These are phyloP conservation scores for Aspergillus sp. DNA, from an alignment of 2,329 filamentous ascomycete genomes.

Conservation along the genomic window DNA sequence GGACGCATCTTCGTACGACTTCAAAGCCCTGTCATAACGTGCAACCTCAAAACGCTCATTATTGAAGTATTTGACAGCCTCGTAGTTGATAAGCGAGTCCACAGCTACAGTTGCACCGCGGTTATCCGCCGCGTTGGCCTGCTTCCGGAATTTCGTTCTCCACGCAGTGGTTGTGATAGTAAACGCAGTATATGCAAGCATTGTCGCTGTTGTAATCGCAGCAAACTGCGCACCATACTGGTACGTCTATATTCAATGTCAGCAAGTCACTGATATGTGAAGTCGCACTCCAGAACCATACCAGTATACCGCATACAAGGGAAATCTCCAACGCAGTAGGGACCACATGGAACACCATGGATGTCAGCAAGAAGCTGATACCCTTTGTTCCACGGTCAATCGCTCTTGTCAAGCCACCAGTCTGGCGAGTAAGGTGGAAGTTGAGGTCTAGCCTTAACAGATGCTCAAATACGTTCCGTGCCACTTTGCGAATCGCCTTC, in stretches of 20 bases:
- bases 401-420: conserved; percentile 85
- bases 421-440: conserved; percentile 93
- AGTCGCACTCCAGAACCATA: conserved; percentile 23
- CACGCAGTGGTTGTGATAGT: conserved; percentile 95
- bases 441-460: conserved; percentile 81
- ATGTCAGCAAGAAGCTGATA: conserved; percentile 93
- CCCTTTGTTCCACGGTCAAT: conserved; percentile 97
- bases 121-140: conserved; percentile 95
- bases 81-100: conserved; percentile 96
- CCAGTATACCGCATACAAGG: conserved; percentile 90
- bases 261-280: conserved; percentile 4
- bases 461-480: conserved; percentile 88
- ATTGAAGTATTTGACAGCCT: conserved; percentile 99
- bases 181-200: conserved; percentile 93
- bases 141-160: conserved; percentile 92
- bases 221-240: conserved; percentile 93
- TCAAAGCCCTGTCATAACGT: conserved; percentile 81
- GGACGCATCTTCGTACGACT: conserved; percentile 83
- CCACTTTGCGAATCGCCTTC: conserved; percentile 88
- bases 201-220: conserved; percentile 81
- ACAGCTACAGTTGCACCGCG: conserved; percentile 91
- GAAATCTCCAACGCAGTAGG: conserved; percentile 91
- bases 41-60: conserved; percentile 93
- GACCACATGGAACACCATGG: conserved; percentile 97
- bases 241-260: conserved; percentile 60